A percentile compares a stretch with the other conserved stretches of the same genome.
These are phyloP conservation scores for Leccinum aurantiacum DNA, from an alignment of 768 basidiomycete genomes.

Conservation along the genomic window DNA sequence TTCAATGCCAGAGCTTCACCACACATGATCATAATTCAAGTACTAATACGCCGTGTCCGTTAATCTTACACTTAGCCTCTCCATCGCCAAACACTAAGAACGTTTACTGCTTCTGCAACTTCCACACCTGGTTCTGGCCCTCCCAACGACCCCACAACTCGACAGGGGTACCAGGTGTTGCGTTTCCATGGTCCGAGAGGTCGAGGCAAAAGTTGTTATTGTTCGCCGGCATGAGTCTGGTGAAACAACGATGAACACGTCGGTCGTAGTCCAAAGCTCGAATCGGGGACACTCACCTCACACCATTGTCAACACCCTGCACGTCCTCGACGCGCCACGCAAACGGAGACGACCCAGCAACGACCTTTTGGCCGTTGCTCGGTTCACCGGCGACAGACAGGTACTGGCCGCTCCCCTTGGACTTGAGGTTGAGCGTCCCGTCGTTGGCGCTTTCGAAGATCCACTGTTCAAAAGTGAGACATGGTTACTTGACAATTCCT, in stretches of 20 bases:
- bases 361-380: constrained; percentile 40
- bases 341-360: constrained; percentile 37
- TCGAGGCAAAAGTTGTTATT: constrained; percentile 45
- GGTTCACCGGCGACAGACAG: constrained; percentile 35
- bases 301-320: constrained; percentile 31
- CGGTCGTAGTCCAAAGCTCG: not conserved
- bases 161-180: constrained; percentile 44
- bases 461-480: constrained; percentile 43
- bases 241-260: not conserved
- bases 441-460: constrained; percentile 32
- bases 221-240: constrained; percentile 46
- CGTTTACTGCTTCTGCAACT: constrained; percentile 8
- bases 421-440: constrained; percentile 43
- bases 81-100: not conserved
- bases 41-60: not conserved
- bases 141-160: constrained; percentile 50
- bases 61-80: not conserved
- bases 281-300: constrained; percentile 40
- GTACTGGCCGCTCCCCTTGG: constrained; percentile 40
- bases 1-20: too few relatives aligned
- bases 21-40: not conserved
- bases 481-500: not conserved
- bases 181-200: constrained; percentile 45
- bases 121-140: constrained; percentile 56
- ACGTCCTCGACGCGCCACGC: constrained; percentile 55